Evolutionary conservation across 75 land plant genomes (phyloP).

Genomic region (Cupressus sempervirens): DNA sequence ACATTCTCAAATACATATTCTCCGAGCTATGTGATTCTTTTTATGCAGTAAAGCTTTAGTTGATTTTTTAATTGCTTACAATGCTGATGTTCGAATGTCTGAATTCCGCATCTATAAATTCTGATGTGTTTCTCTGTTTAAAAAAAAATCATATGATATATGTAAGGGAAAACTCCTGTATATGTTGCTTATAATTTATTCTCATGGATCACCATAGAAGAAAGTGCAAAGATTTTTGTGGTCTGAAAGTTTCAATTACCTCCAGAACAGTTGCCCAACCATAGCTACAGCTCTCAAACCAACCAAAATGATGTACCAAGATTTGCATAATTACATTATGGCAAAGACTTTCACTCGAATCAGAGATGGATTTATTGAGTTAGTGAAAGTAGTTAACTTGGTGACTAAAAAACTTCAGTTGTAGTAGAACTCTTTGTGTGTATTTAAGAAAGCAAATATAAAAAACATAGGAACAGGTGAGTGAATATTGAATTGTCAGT

Average conservation of each 20-base stretch:
- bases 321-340: too few species aligned
- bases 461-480: too few species aligned
- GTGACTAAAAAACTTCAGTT: too few species aligned
- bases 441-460: too few species aligned
- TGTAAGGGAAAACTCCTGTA: not conserved
- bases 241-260: not conserved
- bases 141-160: not conserved
- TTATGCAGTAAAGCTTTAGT: not conserved
- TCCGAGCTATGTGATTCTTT: not conserved
- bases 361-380: too few species aligned
- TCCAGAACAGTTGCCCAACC: not conserved
- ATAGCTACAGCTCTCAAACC: too few species aligned
- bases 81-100: not conserved
- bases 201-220: not conserved
- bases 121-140: not conserved
- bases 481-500: too few species aligned
- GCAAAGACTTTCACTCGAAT: too few species aligned
- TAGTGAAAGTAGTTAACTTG: too few species aligned
- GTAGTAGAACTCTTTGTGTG: too few species aligned
- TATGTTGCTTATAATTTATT: not conserved
- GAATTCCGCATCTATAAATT: not conserved
- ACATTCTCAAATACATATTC: not conserved
- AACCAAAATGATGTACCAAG: too few species aligned
- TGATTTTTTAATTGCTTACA: not conserved
- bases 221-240: not conserved